Evolutionary conservation across 2,329 filamentous ascomycete species (phyloP), one percentile per base, ranked within the genome.

Genomic region (Calonectria montana): DNA sequence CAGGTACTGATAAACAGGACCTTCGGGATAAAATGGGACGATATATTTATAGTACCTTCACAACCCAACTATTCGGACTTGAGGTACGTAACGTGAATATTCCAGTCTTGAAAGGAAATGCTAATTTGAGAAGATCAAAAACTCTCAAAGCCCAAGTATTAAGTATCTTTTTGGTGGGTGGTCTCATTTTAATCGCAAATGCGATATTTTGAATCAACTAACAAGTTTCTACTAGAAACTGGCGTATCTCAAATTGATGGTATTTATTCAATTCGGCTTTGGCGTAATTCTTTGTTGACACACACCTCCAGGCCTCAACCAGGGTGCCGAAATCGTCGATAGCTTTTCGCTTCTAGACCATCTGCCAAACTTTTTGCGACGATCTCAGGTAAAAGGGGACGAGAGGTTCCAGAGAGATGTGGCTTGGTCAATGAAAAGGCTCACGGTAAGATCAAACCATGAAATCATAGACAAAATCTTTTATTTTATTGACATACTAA

Each of bases 41-140:
- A n/a, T 70, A 70, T 25, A 70, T 48, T 35, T 70, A 70, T 41
- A 65, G 61, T 29, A 65, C 48, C 7, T 70, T 70, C 15, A n/a
- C 61, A 13, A 59, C 67, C 8, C 61, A 65, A n/a, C 23, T 61
- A 6, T 61, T 67, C 27, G 67, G 67, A n/a, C 47, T 69, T 8
- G 61, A 69, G 10, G 61, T 69, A 23, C 21, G 41, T 18, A 59
- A 27, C 27, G 8, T 21, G 2, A 3, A 29, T 29, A 50, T 23
- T 23, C 21, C 13, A 13, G 12, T 21, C 12, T 39, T n/a, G 3
- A 4, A 8, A 16, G 21, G 48, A 25, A n/a, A 37, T 39, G 27
- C 27, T 65, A 53, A 50, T 21, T 39, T 31, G n/a, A 16, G 3
- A 16, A 67, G 65, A 67, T 67, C 13, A 67, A 67, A 37, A 48